Percentiles rank a stretch among this genome's conserved stretches.
phyloP scores from a whole-genome alignment of 139 green algal genomes.

The Axilococcus clingmanii region DNA sequence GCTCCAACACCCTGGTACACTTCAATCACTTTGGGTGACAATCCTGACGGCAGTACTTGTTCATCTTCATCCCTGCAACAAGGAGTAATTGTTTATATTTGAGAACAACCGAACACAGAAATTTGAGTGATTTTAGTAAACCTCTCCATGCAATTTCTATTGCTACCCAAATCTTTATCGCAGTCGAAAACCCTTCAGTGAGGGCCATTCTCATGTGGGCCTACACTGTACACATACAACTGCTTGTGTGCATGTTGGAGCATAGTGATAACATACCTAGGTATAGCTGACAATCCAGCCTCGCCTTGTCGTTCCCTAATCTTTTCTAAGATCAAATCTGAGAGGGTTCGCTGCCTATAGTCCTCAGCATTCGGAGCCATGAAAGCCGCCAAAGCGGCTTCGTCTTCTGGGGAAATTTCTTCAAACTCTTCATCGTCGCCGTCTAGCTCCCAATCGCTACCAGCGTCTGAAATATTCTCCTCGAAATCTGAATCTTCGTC shows the following conservation, averaged over 20 bases:
- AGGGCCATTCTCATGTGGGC: too few relatives aligned
- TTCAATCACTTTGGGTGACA: slow-evolving; percentile 70
- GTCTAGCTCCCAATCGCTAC: slow-evolving; percentile 17
- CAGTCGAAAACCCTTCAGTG: too few relatives aligned
- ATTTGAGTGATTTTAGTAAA: too few relatives aligned
- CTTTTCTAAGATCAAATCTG: slow-evolving; percentile 82
- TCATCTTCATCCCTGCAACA: too few relatives aligned
- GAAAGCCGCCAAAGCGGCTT: slow-evolving; percentile 76
- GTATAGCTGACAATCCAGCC: slow-evolving; percentile 13
- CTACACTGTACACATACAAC: neutral
- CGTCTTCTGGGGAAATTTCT: slow-evolving; percentile 60
- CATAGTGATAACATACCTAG: slow-evolving; percentile 6
- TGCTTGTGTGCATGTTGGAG: too few relatives aligned
- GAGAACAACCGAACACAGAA: too few relatives aligned
- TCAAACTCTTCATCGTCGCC: slow-evolving; percentile 23
- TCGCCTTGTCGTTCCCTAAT: slow-evolving; percentile 48
- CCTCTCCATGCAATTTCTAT: too few relatives aligned
- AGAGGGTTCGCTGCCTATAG: slow-evolving; percentile 56
- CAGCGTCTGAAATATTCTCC: slow-evolving; percentile 6
- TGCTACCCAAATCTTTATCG: too few relatives aligned
- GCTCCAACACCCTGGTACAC: slow-evolving; percentile 61
- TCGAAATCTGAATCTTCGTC: slow-evolving; percentile 11
- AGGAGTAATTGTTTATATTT: too few relatives aligned
- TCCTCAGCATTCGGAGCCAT: slow-evolving; percentile 27
- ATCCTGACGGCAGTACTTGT: slow-evolving; percentile 30